Conservation (phyloP, 352 stramenopile genomes). For the Blastocystis sp. region DNA sequence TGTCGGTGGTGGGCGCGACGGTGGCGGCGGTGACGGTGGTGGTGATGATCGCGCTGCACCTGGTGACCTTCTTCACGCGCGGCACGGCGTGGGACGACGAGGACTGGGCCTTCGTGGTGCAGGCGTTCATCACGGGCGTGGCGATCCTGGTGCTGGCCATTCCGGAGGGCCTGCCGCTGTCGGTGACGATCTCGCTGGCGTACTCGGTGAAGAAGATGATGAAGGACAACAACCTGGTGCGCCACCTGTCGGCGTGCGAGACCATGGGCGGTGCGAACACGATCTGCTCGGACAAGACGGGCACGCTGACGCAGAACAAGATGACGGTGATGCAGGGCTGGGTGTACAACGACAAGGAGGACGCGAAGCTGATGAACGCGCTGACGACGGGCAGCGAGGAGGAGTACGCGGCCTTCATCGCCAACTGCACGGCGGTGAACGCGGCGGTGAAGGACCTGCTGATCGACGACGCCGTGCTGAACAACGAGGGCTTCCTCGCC, state of each 20-base stretch:
- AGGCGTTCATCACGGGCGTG: conserved; percentile 29
- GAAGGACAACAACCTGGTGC: conserved; percentile 81
- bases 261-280: conserved; percentile 88
- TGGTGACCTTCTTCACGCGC: background rate
- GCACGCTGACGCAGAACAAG: conserved; percentile 90
- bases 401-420: conserved; percentile 30
- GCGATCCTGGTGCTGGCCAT: conserved; percentile 87
- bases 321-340: conserved; percentile 88
- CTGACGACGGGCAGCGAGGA: conserved; percentile 33
- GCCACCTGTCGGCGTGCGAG: conserved; percentile 82
- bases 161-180: conserved; percentile 90
- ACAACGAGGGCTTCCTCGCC: conserved; percentile 37
- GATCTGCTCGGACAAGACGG: conserved; percentile 96
- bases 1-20: conserved; percentile 14
- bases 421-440: background rate
- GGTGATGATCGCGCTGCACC: conserved; percentile 18
- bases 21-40: conserved; percentile 1
- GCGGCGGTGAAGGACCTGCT: conserved; percentile 2
- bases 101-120: background rate
- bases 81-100: background rate
- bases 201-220: conserved; percentile 82
- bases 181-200: conserved; percentile 90
- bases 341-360: conserved; percentile 77
- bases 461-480: conserved; percentile 21
- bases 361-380: conserved; percentile 26